phyloP scores from a whole-genome alignment of 2,329 filamentous ascomycete genomes.

The Aspergillus calidoustus region DNA sequence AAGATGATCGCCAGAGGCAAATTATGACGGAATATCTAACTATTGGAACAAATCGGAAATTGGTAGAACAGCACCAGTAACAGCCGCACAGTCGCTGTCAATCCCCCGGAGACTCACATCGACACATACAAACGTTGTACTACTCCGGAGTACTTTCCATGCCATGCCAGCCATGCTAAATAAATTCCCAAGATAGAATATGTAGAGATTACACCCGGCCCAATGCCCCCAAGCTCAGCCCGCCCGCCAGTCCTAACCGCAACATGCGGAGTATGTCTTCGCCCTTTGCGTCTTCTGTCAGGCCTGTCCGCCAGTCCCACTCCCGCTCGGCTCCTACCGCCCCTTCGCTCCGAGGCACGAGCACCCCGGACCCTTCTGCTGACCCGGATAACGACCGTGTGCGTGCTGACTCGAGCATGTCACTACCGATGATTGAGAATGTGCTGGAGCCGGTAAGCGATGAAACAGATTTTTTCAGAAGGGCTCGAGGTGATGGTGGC shows the following conservation, averaged over 20 bases:
- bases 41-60: neutral
- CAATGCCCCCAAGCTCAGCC: constrained; percentile 58
- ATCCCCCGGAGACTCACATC: neutral
- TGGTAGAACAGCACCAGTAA: neutral
- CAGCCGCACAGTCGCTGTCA: neutral
- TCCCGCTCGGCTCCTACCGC: constrained; percentile 56
- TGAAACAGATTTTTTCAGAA: constrained; percentile 68
- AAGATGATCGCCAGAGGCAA: neutral
- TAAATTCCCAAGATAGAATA: neutral
- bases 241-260: constrained; percentile 68
- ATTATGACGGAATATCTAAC: neutral
- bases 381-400: constrained; percentile 48
- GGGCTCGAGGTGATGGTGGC: constrained; percentile 63
- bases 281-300: constrained; percentile 63
- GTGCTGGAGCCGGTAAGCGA: constrained; percentile 60
- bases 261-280: constrained; percentile 74
- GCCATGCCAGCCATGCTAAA: neutral
- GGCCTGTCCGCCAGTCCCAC: constrained; percentile 72
- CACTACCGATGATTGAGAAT: constrained; percentile 74
- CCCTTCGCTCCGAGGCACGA: constrained; percentile 41
- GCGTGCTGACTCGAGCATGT: constrained; percentile 62
- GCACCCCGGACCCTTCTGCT: constrained; percentile 58
- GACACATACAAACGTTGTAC: neutral
- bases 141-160: neutral
- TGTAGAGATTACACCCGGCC: constrained; percentile 26